These are phyloP conservation scores for Capronia epimyces DNA, from an alignment of 2,329 filamentous ascomycete species.

Conservation along the genomic window DNA sequence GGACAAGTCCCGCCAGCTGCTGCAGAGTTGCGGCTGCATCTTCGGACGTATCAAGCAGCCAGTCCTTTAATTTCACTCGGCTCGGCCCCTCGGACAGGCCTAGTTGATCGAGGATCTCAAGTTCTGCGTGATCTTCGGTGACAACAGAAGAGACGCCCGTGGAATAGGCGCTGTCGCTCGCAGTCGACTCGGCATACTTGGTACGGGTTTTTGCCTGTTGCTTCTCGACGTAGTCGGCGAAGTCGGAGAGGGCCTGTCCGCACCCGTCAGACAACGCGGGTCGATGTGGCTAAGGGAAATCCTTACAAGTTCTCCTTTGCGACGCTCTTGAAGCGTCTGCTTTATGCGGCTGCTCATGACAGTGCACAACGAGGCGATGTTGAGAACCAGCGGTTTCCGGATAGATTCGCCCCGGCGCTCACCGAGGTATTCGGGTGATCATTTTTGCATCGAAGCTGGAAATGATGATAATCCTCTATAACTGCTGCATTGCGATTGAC, in stretches of 20 bases:
- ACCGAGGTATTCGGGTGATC: constrained; percentile 42
- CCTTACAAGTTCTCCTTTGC: constrained; percentile 77
- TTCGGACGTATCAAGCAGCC: constrained; percentile 58
- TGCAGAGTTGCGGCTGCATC: constrained; percentile 56
- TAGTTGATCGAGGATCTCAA: constrained; percentile 80
- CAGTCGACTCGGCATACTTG: constrained; percentile 36
- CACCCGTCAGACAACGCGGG: constrained; percentile 7
- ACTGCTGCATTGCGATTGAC: constrained; percentile 3
- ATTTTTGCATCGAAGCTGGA: constrained; percentile 28
- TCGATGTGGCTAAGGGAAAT: constrained; percentile 1
- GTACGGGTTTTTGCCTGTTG: constrained; percentile 61
- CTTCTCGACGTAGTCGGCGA: constrained; percentile 94
- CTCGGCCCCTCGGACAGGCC: constrained; percentile 65
- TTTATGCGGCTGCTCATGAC: constrained; percentile 52
- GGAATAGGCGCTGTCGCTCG: constrained; percentile 40
- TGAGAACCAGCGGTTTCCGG: neutral
- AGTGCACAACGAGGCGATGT: neutral
- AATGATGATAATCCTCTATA: constrained; percentile 22
- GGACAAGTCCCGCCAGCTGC: constrained; percentile 61
- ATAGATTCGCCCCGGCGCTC: constrained; percentile 36
- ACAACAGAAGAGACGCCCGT: constrained; percentile 33
- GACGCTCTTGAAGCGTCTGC: constrained; percentile 68
- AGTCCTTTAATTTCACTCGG: constrained; percentile 64
- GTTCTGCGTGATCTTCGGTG: constrained; percentile 72
- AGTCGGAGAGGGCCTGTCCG: constrained; percentile 75